Evolutionary conservation across 208 protist genomes (phyloP).

Genomic region (Crithidia thermophila): DNA sequence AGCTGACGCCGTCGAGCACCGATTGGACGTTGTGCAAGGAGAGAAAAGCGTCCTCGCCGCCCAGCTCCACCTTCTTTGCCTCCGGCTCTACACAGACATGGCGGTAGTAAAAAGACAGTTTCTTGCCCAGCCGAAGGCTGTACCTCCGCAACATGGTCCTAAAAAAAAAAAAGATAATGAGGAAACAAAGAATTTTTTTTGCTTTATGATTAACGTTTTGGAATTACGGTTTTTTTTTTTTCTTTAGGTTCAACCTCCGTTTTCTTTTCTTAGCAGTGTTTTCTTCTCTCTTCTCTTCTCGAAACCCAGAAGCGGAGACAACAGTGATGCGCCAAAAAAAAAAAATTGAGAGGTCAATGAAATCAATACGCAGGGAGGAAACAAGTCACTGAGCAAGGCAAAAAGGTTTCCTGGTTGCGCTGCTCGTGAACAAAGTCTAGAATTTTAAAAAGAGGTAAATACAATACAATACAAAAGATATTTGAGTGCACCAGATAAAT

Average conservation of each 20-base stretch:
- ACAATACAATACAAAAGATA: no score
- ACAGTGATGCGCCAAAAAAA: not conserved
- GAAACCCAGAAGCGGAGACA: not conserved
- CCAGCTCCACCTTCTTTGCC: slow-evolving; percentile 45
- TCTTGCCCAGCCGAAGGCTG: slow-evolving; percentile 12
- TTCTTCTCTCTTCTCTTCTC: no score
- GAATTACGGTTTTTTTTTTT: not conserved
- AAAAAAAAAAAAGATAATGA: not conserved
- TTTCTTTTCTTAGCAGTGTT: slow-evolving; percentile 8
- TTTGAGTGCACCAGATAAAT: no score
- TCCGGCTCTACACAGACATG: slow-evolving; percentile 37
- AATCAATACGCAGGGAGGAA: no score
- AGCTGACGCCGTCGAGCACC: slow-evolving; percentile 78
- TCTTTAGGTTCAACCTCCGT: not conserved
- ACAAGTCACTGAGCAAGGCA: not conserved
- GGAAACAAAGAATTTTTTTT: not conserved
- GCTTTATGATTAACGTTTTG: not conserved
- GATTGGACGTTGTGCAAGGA: slow-evolving; percentile 50
- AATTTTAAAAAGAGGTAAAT: no score
- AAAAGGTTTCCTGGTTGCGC: not conserved
- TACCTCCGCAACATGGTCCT: slow-evolving; percentile 18
- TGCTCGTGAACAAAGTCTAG: no score
- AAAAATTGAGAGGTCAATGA: not conserved
- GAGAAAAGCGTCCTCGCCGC: slow-evolving; percentile 78
- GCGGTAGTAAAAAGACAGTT: slow-evolving; percentile 55